Evolutionary conservation across 306 rosid genomes (phyloP), one percentile per base, ranked within the genome.

Genomic region (Dryas alaskensis): DNA sequence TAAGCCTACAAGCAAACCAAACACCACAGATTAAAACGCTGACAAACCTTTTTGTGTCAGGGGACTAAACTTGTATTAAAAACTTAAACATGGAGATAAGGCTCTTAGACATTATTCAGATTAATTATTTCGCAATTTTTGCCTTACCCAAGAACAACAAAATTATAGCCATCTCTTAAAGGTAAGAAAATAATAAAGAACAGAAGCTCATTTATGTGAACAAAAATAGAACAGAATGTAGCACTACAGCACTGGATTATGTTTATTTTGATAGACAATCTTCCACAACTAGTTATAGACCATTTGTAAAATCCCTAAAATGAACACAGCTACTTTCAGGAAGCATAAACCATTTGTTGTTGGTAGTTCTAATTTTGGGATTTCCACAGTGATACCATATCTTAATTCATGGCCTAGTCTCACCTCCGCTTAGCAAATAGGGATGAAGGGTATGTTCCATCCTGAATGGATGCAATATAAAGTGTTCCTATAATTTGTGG

Each of bases 1-100:
- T 55, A 71, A 31, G 73, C 77, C 81, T 78, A 55, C 37, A 67
- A 44, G 75, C 31, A 78, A 6, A 51, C 39, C 31, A 25, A 27
- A 51, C 27, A 55, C 44, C 3, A 27, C 1, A 7, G 9, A 43
- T 64, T 42, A 63, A 8, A 52, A 17, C 0, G 5, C 14, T 52
- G 54, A 44, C 50, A 37, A 53, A 39, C 39, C 0, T 9, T 51
- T 16, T 17, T 4, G 44, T 44, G 27, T 6, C 49, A 62, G 7
- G 1, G 4, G 7, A 1, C 67, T 62, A 7, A 16, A 40, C 49
- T 6, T 14, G 37, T 16, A 60, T 37, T 31, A 11, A 5, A 11
- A 60, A 22, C 22, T 37, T 44, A 61, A 37, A 51, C 60, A 9
- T 49, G 47, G 5, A 4, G 27, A 62, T 13, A 3, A 31, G 8